Conservation (phyloP, 192 early-diverging fungal species). For the Rhizoclosmatium sp. region DNA sequence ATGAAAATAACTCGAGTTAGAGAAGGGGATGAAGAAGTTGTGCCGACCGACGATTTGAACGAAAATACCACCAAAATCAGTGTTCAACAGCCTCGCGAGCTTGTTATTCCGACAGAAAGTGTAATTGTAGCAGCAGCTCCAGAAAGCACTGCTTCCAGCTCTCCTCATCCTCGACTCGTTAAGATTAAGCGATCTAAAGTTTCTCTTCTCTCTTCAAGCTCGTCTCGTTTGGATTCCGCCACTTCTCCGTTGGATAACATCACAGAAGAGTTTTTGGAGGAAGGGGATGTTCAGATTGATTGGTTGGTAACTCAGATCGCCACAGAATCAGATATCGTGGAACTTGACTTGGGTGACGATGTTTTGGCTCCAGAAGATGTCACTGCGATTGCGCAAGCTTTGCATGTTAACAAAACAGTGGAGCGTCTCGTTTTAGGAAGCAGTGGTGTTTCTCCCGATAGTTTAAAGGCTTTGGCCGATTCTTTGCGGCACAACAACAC, state of each 20-base stretch:
- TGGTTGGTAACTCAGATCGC: conserved; percentile 9
- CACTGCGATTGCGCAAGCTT: not conserved
- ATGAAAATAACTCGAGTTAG: not conserved
- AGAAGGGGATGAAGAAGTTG: not conserved
- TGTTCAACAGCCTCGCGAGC: too few species aligned
- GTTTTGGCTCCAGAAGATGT: not conserved
- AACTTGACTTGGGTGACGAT: not conserved
- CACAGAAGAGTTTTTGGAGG: not conserved
- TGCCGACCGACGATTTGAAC: too few species aligned
- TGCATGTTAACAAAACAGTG: not conserved
- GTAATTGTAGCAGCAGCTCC: too few species aligned
- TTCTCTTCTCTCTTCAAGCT: too few species aligned
- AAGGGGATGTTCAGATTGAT: not conserved
- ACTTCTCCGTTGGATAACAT: too few species aligned
- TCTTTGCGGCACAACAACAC: not conserved
- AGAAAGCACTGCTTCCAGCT: too few species aligned
- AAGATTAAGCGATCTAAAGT: too few species aligned
- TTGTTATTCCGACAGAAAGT: too few species aligned
- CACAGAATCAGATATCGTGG: not conserved
- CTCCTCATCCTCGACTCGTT: too few species aligned
- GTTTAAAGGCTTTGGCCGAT: not conserved
- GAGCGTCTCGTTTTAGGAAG: not conserved
- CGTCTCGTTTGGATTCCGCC: too few species aligned
- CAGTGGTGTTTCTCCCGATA: not conserved
- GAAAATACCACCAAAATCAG: too few species aligned